A percentile compares a stretch with the other conserved stretches of the same genome.
These are phyloP conservation scores for Fraxinus angustifolia DNA, from an alignment of 305 asterid genomes.

Conservation along the genomic window DNA sequence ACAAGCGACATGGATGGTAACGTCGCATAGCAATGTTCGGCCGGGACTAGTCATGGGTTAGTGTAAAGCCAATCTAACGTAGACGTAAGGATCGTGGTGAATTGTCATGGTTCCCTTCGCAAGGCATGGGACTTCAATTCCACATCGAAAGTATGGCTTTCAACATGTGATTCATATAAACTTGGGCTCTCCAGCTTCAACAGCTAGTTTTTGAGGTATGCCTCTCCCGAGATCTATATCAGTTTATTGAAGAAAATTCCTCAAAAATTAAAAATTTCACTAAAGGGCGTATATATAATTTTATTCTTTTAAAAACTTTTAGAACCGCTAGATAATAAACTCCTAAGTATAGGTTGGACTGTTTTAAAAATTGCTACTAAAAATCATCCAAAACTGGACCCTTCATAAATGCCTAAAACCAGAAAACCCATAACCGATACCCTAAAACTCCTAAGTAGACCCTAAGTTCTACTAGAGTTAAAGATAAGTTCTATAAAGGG, in stretches of 20 bases:
- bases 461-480: not conserved
- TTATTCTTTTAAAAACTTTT: not conserved
- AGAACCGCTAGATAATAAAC: not conserved
- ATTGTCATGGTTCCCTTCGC: not conserved
- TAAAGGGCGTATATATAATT: not conserved
- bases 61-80: not conserved
- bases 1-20: not conserved
- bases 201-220: not conserved
- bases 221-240: not conserved
- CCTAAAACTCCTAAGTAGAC: not conserved
- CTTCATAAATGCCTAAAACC: not conserved
- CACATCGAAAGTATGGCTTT: not conserved
- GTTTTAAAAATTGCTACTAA: not conserved
- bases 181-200: not conserved
- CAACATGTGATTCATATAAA: not conserved
- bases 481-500: not conserved
- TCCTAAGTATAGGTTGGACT: not conserved
- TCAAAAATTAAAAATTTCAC: not conserved
- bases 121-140: not conserved
- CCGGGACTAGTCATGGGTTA: not conserved
- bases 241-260: not conserved
- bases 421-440: not conserved
- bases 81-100: not conserved
- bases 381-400: not conserved
- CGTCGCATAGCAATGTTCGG: not conserved